Percentiles rank a stretch among this genome's conserved stretches.
These are phyloP conservation scores for Raphanus sativus DNA, from an alignment of 345 rosid genomes.

Conservation along the genomic window DNA sequence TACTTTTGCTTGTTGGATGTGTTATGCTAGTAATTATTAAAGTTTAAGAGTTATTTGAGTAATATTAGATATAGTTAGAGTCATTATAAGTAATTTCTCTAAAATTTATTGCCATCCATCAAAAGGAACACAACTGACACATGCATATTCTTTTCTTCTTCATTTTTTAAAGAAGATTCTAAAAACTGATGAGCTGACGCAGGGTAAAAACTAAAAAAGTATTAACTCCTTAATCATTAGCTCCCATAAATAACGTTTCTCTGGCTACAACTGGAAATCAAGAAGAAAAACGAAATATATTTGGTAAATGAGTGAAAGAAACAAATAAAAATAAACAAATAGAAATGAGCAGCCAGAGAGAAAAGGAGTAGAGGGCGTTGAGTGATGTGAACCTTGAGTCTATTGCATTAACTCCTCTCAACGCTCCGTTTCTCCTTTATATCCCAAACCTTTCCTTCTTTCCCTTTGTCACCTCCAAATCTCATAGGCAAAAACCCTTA, in stretches of 20 bases:
- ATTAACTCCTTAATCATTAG: slow-evolving; percentile 20
- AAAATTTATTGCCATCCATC: background rate
- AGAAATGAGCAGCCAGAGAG: background rate
- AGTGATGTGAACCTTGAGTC: slow-evolving; percentile 29
- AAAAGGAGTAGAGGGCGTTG: slow-evolving; percentile 19
- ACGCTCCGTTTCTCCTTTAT: slow-evolving; percentile 31
- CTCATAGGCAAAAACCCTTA: background rate
- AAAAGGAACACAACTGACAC: background rate
- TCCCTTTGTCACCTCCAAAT: slow-evolving; percentile 11
- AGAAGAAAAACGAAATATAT: background rate
- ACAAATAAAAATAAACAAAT: background rate
- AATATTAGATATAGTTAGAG: no score
- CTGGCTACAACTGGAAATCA: slow-evolving; percentile 26
- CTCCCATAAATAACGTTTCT: slow-evolving; percentile 14
- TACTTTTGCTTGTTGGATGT: no score
- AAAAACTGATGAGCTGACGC: background rate
- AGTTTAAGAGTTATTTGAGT: no score
- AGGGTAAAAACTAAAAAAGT: background rate
- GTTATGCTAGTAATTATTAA: no score
- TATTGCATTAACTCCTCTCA: slow-evolving; percentile 32
- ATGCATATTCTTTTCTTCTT: background rate
- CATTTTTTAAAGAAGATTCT: background rate
- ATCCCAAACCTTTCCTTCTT: slow-evolving; percentile 10
- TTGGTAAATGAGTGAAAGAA: background rate
- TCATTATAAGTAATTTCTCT: no score